Evolutionary conservation across 2,329 filamentous ascomycete genomes (phyloP).

Genomic region (Ceratocystis lukuohia): DNA sequence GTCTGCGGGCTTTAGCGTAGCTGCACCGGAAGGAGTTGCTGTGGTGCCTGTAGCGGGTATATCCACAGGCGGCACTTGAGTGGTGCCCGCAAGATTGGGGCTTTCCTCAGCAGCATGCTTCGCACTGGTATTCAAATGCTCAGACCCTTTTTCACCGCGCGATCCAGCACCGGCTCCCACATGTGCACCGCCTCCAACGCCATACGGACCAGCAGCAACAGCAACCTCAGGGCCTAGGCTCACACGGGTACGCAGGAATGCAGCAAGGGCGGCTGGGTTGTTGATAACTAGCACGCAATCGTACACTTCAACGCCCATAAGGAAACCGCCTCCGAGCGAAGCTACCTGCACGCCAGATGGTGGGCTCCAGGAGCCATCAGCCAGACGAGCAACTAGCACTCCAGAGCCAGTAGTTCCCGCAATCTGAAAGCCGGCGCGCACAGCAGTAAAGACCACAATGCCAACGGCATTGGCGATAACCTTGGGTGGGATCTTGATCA

Average conservation of each 20-base stretch:
- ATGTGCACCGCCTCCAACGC: constrained; percentile 61
- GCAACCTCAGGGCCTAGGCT: constrained; percentile 69
- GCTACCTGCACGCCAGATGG: constrained; percentile 74
- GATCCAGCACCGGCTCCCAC: constrained; percentile 28
- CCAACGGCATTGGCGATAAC: constrained; percentile 54
- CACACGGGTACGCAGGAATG: constrained; percentile 61
- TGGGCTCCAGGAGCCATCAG: constrained; percentile 60
- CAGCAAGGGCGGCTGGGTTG: constrained; percentile 57
- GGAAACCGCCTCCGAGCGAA: constrained; percentile 64
- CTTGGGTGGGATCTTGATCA: constrained; percentile 42
- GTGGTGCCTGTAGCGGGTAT: not conserved
- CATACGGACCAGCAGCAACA: constrained; percentile 54
- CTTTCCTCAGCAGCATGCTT: not conserved
- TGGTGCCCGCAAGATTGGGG: not conserved
- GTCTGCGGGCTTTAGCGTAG: constrained; percentile 34
- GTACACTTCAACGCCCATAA: constrained; percentile 75
- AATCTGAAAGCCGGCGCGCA: constrained; percentile 52
- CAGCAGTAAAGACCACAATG: constrained; percentile 59
- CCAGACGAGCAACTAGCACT: constrained; percentile 46
- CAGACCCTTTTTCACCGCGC: constrained; percentile 6
- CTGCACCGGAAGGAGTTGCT: constrained; percentile 28
- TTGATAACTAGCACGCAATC: constrained; percentile 84
- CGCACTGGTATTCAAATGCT: constrained; percentile 10
- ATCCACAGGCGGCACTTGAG: not conserved
- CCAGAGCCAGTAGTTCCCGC: constrained; percentile 55